Evolutionary conservation across 169 alveolate species (phyloP), one percentile per base, ranked within the genome.

Genomic region (Neospora caninum): DNA sequence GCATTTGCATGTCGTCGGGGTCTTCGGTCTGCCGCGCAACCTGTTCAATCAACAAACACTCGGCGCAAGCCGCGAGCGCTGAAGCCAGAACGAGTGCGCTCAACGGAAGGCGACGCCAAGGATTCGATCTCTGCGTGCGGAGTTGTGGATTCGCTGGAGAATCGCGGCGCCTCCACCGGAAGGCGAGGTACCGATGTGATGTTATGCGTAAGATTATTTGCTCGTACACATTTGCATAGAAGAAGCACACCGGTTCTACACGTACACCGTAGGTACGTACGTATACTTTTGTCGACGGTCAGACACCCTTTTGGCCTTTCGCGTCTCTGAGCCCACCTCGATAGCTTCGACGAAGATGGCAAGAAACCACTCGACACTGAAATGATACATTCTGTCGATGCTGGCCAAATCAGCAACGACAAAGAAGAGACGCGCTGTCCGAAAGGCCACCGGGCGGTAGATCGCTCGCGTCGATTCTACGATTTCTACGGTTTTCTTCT

Each of bases 361-460:
- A 67, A 95, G 93, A 96, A 97, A 98, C 96, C 97, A 97, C 73
- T 97, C 98, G 36, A 98, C 96, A 91, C 99, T 98, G 97, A 97
- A 98, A 83, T 98, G 97, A 94, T 98, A 98, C 99, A 98, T 98
- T 31, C 99, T 98, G 95, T 98, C 99, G 93, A 98, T 97, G 64
- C 95, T 96, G 84, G 98, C 96, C 92, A 98, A 95, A 94, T 97
- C 98, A 58, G 98, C 98, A 31, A 98, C 96, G 67, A 97, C 99
- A 93, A 97, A 97, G 96, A 97, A 98, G 38, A 98, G 96, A 18
- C 97, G 96, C 53, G 98, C 97, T 16, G 98, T 99, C 78, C 99
- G 97, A 20, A 98, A 96, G 34, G 99, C 99, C 39, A 99, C 99
- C 42, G 99, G 99, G 96, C 98, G 96, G 95, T 98, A 98, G 86